phyloP scores from a whole-genome alignment of 345 rosid genomes.

The Populus euphratica region DNA sequence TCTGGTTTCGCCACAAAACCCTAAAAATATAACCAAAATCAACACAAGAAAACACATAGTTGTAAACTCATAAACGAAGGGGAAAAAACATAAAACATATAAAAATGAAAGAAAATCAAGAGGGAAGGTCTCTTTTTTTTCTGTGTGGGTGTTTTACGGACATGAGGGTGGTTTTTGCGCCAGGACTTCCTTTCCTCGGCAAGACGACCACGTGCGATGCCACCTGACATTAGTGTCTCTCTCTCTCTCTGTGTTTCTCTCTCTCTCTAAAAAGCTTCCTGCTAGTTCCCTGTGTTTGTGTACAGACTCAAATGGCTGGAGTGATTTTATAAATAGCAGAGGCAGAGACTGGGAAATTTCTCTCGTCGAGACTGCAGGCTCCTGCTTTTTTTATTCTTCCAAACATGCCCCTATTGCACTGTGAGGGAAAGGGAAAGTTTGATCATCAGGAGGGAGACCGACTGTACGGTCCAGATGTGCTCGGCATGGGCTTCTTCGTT shows the following conservation, averaged over 20 bases:
- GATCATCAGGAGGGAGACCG: no score
- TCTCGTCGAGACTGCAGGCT: no score
- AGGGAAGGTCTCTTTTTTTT: no score
- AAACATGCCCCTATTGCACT: no score
- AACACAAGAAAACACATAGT: background rate
- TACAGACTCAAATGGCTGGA: no score
- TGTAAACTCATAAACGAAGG: background rate
- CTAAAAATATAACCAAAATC: conserved; percentile 34
- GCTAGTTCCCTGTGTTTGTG: no score
- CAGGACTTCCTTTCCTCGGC: conserved; percentile 91
- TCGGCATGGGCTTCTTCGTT: no score
- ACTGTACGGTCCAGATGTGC: no score
- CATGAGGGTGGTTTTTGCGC: conserved; percentile 98
- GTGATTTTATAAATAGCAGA: no score
- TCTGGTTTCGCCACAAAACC: conserved; percentile 99
- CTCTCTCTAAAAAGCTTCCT: background rate
- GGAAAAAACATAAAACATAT: background rate
- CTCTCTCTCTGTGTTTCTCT: background rate
- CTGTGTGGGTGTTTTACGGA: conserved; percentile 28
- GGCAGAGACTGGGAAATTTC: no score
- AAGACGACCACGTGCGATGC: conserved; percentile 93
- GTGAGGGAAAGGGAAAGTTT: no score
- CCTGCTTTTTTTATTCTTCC: no score
- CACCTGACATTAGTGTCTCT: conserved; percentile 63
- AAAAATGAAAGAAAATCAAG: background rate